These are phyloP conservation scores for Symmetrospora coprosmae DNA, from an alignment of 768 basidiomycete genomes.

Conservation along the genomic window DNA sequence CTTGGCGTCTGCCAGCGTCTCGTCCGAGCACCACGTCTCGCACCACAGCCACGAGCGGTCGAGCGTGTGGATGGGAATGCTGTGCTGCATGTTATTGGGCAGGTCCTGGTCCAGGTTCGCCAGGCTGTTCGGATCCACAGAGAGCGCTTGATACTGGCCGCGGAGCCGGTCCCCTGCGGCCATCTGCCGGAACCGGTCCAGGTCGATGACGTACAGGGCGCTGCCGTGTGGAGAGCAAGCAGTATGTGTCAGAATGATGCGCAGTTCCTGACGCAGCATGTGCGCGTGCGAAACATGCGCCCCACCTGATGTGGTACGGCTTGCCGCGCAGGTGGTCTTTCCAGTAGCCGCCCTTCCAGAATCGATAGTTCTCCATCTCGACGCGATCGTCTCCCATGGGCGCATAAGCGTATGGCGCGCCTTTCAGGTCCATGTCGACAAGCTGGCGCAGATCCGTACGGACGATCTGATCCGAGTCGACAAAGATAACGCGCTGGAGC, in stretches of 20 bases:
- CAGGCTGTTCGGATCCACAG: conserved; percentile 82
- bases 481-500: conserved; percentile 96
- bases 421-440: conserved; percentile 79
- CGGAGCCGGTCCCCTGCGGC: conserved; percentile 61
- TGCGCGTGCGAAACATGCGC: neutral
- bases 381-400: conserved; percentile 92
- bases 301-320: conserved; percentile 89
- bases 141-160: conserved; percentile 81
- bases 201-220: conserved; percentile 88
- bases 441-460: conserved; percentile 89
- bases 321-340: conserved; percentile 64
- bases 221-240: conserved; percentile 39
- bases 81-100: conserved; percentile 81
- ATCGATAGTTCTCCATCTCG: conserved; percentile 95
- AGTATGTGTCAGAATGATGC: neutral
- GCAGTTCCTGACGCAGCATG: neutral
- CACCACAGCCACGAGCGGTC: conserved; percentile 97
- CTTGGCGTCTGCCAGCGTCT: conserved; percentile 38
- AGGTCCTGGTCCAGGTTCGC: conserved; percentile 97
- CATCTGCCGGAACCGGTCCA: conserved; percentile 85
- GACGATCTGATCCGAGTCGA: conserved; percentile 91
- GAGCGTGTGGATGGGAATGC: conserved; percentile 83
- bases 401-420: conserved; percentile 77
- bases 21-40: conserved; percentile 83
- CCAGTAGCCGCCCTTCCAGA: conserved; percentile 97